Percentiles rank a stretch among this genome's conserved stretches.
These are phyloP conservation scores for Gnomoniopsis smithogilvyi DNA, from an alignment of 2,329 filamentous ascomycete genomes.

Conservation along the genomic window DNA sequence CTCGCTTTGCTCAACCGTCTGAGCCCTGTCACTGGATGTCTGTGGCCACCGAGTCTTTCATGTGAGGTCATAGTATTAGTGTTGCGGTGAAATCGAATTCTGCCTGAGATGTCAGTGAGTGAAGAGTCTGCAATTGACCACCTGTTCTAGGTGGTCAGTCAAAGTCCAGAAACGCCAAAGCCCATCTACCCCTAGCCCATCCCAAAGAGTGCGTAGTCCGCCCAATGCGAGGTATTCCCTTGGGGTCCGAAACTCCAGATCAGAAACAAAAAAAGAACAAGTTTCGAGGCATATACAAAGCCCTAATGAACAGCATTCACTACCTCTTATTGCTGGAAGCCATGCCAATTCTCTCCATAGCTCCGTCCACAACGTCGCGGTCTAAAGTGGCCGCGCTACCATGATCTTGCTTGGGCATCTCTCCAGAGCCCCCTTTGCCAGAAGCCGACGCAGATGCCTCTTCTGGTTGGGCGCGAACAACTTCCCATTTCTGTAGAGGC, in stretches of 20 bases:
- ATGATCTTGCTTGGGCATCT: conserved; percentile 10
- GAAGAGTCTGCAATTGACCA: neutral
- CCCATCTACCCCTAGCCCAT: neutral
- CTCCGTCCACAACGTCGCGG: conserved; percentile 3
- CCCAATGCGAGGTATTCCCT: neutral
- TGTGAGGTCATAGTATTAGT: too few species aligned
- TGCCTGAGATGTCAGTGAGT: neutral
- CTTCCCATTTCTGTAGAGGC: conserved; percentile 51
- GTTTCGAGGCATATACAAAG: neutral
- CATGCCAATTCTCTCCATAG: conserved; percentile 1
- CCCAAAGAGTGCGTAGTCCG: neutral
- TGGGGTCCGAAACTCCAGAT: neutral
- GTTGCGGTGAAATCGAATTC: too few species aligned
- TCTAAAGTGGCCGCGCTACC: neutral
- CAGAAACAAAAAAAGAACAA: neutral
- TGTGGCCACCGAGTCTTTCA: too few species aligned
- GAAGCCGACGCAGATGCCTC: neutral
- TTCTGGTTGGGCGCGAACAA: conserved; percentile 33
- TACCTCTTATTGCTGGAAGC: neutral
- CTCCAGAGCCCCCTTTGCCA: neutral
- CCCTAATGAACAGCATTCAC: neutral
- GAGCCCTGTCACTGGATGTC: too few species aligned
- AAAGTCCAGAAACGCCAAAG: neutral
- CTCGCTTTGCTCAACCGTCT: too few species aligned
- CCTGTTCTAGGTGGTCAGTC: neutral